These are phyloP conservation scores for Corrigiola litoralis DNA, from an alignment of 179 eudicot species.

Conservation along the genomic window DNA sequence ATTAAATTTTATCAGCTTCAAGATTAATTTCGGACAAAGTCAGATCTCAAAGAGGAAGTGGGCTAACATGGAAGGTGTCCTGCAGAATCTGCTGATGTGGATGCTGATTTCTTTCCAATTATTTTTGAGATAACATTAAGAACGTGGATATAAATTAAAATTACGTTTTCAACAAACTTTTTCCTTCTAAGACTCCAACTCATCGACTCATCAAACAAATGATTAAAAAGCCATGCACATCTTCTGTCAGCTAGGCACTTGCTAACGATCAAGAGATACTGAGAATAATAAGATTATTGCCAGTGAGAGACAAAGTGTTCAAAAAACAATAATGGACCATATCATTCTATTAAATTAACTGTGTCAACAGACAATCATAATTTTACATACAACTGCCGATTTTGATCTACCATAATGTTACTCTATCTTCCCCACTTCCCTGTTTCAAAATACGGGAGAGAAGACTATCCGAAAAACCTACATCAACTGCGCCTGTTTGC, in stretches of 20 bases:
- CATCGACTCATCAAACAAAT: background rate
- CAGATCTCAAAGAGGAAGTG: background rate
- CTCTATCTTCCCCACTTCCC: background rate
- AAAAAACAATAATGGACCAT: background rate
- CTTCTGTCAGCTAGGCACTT: background rate
- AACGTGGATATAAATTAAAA: background rate
- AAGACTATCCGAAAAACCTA: background rate
- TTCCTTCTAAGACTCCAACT: no score
- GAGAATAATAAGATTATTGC: background rate
- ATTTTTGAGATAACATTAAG: background rate
- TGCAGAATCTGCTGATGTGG: background rate
- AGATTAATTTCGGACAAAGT: no score
- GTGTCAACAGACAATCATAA: no score
- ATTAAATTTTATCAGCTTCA: no score
- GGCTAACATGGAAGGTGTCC: background rate
- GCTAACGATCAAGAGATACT: background rate
- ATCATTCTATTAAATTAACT: background rate
- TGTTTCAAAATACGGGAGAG: constrained; percentile 1
- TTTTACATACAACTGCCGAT: background rate
- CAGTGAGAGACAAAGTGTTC: background rate
- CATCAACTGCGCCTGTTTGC: constrained; percentile 5
- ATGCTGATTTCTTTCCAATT: background rate
- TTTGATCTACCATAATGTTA: background rate
- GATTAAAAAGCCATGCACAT: background rate
- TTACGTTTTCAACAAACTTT: background rate